A percentile compares a stretch with the other conserved stretches of the same genome.
These are phyloP conservation scores for Hapsidospora chrysogenum DNA, from an alignment of 495 filamentous ascomycete species.

Conservation along the genomic window DNA sequence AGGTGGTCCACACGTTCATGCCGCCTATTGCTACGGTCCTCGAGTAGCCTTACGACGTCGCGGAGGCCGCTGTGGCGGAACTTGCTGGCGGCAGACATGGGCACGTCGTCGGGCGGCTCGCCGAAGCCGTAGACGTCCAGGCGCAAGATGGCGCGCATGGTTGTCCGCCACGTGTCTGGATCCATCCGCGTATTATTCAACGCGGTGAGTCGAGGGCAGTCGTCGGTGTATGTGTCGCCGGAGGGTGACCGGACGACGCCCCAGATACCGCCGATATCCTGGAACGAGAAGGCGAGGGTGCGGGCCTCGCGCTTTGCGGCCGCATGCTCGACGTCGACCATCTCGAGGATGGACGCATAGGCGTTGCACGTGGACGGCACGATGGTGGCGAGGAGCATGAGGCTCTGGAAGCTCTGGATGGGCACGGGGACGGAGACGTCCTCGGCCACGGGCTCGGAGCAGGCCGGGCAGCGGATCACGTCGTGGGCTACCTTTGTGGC, in stretches of 20 bases:
- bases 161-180: conserved; percentile 29
- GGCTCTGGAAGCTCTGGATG: conserved; percentile 37
- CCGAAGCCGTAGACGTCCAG: conserved; percentile 35
- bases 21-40: conserved; percentile 22
- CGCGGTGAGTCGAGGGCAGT: conserved; percentile 8
- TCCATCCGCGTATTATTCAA: conserved; percentile 21
- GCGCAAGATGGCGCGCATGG: conserved; percentile 30
- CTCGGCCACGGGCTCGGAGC: conserved; percentile 25
- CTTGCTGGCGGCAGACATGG: conserved; percentile 1
- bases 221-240: background rate
- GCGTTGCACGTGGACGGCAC: conserved; percentile 44
- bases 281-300: conserved; percentile 23
- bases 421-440: conserved; percentile 8
- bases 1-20: conserved; percentile 22
- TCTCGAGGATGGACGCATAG: conserved; percentile 29
- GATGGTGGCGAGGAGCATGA: conserved; percentile 50
- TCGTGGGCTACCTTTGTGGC: conserved; percentile 38
- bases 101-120: background rate
- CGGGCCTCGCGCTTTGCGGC: conserved; percentile 18
- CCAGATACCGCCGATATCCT: conserved; percentile 29
- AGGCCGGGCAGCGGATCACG: conserved; percentile 40
- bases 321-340: conserved; percentile 25
- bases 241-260: conserved; percentile 7
- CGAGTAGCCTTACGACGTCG: conserved; percentile 32
- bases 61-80: conserved; percentile 24